Conservation (phyloP, 768 basidiomycete species). For the Lentinula boryana region DNA sequence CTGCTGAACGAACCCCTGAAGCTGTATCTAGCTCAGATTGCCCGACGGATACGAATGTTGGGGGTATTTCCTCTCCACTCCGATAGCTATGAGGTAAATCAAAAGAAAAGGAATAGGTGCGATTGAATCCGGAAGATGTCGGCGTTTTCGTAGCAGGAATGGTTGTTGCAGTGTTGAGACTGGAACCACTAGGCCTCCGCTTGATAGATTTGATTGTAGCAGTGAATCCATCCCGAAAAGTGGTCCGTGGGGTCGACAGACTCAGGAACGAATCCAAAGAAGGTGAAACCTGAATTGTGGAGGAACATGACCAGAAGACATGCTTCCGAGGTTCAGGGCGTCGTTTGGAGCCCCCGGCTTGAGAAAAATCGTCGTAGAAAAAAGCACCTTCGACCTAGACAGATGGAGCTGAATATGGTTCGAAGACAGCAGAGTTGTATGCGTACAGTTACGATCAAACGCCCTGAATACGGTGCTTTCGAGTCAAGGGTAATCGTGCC, state of each 20-base stretch:
- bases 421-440: neutral
- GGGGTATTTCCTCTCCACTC: constrained; percentile 55
- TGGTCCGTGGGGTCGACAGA: constrained; percentile 25
- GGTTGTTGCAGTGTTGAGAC: constrained; percentile 24
- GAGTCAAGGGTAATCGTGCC: constrained; percentile 57
- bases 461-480: constrained; percentile 46
- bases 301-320: constrained; percentile 45
- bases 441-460: constrained; percentile 49
- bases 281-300: constrained; percentile 33
- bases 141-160: constrained; percentile 18
- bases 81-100: constrained; percentile 44
- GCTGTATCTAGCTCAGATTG: constrained; percentile 16
- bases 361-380: constrained; percentile 27
- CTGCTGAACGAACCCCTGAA: neutral
- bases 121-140: constrained; percentile 18
- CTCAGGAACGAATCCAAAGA: constrained; percentile 17
- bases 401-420: neutral
- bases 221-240: constrained; percentile 36
- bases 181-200: constrained; percentile 40
- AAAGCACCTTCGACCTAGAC: constrained; percentile 60
- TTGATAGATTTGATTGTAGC: constrained; percentile 6
- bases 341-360: constrained; percentile 18
- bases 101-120: constrained; percentile 47
- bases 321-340: constrained; percentile 28
- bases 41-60: constrained; percentile 38